A percentile compares a stretch with the other conserved stretches of the same genome.
These are phyloP conservation scores for Phaeosphaeria sp. DNA, from an alignment of 2,329 filamentous ascomycete species.

Conservation along the genomic window DNA sequence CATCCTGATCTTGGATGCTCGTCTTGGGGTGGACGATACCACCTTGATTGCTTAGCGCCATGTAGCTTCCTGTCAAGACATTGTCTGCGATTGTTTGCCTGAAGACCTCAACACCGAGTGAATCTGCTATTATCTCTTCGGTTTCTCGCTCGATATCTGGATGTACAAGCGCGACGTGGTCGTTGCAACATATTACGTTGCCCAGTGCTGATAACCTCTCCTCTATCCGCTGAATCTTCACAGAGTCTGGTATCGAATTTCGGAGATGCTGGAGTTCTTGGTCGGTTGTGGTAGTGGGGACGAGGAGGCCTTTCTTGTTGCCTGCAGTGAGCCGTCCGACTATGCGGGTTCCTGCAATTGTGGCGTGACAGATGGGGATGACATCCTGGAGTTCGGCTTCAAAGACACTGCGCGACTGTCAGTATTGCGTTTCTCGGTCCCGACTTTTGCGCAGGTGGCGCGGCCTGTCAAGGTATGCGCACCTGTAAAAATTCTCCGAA, in stretches of 20 bases:
- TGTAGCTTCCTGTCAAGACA: constrained; percentile 94
- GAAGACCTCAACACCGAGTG: constrained; percentile 87
- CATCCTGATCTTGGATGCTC: constrained; percentile 95
- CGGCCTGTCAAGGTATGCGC: constrained; percentile 23
- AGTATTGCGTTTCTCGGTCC: constrained; percentile 14
- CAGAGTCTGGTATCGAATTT: constrained; percentile 88
- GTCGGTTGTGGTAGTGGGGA: constrained; percentile 94
- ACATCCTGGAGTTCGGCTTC: constrained; percentile 97
- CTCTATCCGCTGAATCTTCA: constrained; percentile 97
- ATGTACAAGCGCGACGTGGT: constrained; percentile 95
- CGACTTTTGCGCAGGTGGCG: not conserved
- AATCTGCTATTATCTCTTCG: constrained; percentile 97
- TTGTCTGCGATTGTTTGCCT: constrained; percentile 96
- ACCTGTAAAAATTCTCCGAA: constrained; percentile 98
- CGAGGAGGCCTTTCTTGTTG: constrained; percentile 95
- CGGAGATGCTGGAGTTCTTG: constrained; percentile 97
- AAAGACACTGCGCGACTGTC: constrained; percentile 71
- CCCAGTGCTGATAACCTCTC: constrained; percentile 94
- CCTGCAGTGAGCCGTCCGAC: constrained; percentile 94
- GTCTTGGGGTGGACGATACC: constrained; percentile 98
- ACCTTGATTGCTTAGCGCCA: constrained; percentile 93
- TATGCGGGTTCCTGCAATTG: constrained; percentile 95
- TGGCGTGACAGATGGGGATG: constrained; percentile 94
- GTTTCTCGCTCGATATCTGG: constrained; percentile 97
- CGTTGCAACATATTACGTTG: constrained; percentile 95